Conservation (phyloP, 768 basidiomycete species). For the Tulasnella sp. region DNA sequence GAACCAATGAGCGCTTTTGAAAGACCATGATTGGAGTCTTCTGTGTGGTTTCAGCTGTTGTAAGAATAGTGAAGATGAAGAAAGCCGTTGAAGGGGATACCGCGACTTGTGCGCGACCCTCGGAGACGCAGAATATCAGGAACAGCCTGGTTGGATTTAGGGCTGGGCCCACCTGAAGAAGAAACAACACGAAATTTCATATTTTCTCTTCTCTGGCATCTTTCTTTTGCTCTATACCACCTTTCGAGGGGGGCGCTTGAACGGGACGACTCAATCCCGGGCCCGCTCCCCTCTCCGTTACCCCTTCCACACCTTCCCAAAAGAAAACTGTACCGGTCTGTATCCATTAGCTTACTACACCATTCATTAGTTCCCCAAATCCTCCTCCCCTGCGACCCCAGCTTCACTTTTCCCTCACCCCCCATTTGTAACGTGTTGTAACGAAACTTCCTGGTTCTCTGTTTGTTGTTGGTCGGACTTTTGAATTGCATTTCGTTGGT, state of each 20-base stretch:
- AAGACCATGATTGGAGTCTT: background rate
- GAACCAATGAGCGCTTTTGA: background rate
- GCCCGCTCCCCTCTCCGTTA: background rate
- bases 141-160: background rate
- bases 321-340: background rate
- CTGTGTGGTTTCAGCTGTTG: background rate
- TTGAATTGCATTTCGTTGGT: background rate
- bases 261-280: background rate
- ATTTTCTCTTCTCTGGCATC: background rate
- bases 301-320: background rate
- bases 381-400: too few species aligned
- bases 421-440: background rate
- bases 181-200: background rate
- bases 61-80: background rate
- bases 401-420: background rate
- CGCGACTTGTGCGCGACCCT: conserved; percentile 10
- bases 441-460: background rate
- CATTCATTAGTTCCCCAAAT: background rate
- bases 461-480: background rate
- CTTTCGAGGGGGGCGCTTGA: background rate
- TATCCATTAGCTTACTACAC: background rate
- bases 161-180: conserved; percentile 2
- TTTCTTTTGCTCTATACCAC: background rate
- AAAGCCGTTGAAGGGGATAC: background rate
- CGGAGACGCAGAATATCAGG: background rate